phyloP scores from a whole-genome alignment of 2,329 filamentous ascomycete species.

The Xylariaceae sp. region DNA sequence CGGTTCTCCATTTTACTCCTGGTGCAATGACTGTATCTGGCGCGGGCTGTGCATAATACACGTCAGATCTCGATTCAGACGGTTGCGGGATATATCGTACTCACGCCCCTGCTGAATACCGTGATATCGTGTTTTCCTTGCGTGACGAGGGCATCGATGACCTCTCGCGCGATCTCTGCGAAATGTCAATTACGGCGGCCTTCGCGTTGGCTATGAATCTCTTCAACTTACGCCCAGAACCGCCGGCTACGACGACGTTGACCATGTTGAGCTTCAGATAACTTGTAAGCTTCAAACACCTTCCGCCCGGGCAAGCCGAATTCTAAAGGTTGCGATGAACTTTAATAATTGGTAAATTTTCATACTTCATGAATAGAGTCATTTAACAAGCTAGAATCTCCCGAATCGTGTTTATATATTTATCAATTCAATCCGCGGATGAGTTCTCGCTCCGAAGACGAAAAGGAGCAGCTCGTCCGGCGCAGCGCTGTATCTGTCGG shows the following conservation, averaged over 20 bases:
- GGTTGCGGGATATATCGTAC: not conserved
- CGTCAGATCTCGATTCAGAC: not conserved
- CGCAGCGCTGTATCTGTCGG: not conserved
- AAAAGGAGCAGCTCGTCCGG: not conserved
- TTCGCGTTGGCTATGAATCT: not conserved
- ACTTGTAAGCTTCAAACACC: not conserved
- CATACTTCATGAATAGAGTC: not conserved
- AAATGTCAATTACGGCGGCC: not conserved
- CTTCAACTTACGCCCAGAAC: conserved; percentile 39
- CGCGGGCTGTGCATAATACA: conserved; percentile 24
- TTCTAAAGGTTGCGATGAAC: not conserved
- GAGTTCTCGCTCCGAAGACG: not conserved
- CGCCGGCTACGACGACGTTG: conserved; percentile 42
- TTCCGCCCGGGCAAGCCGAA: not conserved
- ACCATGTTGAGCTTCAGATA: conserved; percentile 36
- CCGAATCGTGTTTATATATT: not conserved
- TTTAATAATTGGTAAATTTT: no score
- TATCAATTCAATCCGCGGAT: not conserved
- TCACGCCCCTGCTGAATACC: conserved; percentile 46
- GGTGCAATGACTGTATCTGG: conserved; percentile 14
- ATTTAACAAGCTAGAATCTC: not conserved
- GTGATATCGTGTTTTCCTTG: conserved; percentile 49
- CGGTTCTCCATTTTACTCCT: conserved; percentile 38
- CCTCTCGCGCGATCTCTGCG: conserved; percentile 44
- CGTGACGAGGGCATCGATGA: conserved; percentile 48